Evolutionary conservation across 257 asterid genomes (phyloP), one percentile per base, ranked within the genome.

Genomic region (Penstemon barbatus): DNA sequence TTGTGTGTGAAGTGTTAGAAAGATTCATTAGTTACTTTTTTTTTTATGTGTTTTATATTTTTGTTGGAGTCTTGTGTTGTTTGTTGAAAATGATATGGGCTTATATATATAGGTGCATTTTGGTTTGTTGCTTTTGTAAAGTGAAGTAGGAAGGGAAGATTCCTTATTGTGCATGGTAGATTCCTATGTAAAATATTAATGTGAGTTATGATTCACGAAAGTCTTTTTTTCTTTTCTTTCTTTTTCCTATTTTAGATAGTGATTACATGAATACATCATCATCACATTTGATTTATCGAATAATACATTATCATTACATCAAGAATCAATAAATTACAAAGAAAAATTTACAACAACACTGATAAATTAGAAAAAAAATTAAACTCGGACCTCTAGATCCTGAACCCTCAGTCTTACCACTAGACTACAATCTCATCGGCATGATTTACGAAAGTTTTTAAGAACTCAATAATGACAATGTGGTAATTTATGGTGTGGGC

Each of bases 131-230:
- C 57, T n/a, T 45, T 63, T 46, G 39, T 4, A 40, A 61, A 61
- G 44, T 59, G 48, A 38, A 59, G 12, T 61, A 12, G 7, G 45
- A 42, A 61, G 38, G 41, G 54, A 63, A 63, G 13, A 63, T 63
- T 45, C 68, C 15, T 19, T 62, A 4, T 45, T 41, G 18, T 44
- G 46, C 43, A 15, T 8, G 33, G 68, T 19, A 63, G 56, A 63
- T 63, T 63, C 8, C 5, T 19, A 6, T 55, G 61, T 19, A 36
- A 55, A 15, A 15, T 15, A 55, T 36, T 19, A 55, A 55, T 55
- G 41, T 55, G 61, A 19, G 33, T n/a, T 51, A 51, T 51, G 18
- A 51, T 18, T 25, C 2, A 25, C 33, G 33, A 25, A 25, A 25
- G 33, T 25, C 33, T 25, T 25, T 25, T 25, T 25, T 25, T n/a